Conservation (phyloP, 1,284 basidiomycete species). For the Garcileccinum viscosum region DNA sequence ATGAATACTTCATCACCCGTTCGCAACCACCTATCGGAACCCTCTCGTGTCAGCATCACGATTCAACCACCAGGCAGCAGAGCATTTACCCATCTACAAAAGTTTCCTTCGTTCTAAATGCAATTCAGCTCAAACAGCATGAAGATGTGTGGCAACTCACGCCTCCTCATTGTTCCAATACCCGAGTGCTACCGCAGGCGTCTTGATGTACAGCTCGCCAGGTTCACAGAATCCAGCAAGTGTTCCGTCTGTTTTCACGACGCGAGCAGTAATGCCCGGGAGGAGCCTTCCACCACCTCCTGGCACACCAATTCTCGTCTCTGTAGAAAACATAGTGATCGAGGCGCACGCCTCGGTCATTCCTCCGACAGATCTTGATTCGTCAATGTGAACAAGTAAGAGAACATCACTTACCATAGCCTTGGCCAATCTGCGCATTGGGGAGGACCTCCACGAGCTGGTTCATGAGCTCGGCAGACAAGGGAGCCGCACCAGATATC, state of each 20-base stretch:
- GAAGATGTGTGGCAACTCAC: conserved; percentile 47
- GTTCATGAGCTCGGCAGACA: conserved; percentile 68
- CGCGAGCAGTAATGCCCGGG: conserved; percentile 55
- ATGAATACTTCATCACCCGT: conserved; percentile 75
- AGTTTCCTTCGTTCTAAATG: conserved; percentile 55
- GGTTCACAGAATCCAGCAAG: conserved; percentile 61
- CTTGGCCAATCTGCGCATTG: conserved; percentile 66
- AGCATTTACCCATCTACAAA: conserved; percentile 54
- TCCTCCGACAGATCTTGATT: conserved; percentile 33
- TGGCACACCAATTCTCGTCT: conserved; percentile 54
- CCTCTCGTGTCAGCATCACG: conserved; percentile 32
- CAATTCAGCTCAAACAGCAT: conserved; percentile 1
- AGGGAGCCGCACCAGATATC: conserved; percentile 76
- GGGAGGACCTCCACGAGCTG: conserved; percentile 64
- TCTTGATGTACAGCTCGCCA: conserved; percentile 66
- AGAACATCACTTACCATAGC: conserved; percentile 53
- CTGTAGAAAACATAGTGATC: conserved; percentile 54
- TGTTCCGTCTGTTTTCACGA: conserved; percentile 68
- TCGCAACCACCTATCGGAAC: conserved; percentile 70
- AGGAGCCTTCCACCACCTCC: conserved; percentile 64
- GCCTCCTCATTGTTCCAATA: conserved; percentile 68
- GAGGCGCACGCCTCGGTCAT: conserved; percentile 64
- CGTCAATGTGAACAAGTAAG: background rate
- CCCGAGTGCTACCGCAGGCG: conserved; percentile 61
- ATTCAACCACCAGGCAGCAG: conserved; percentile 9